Evolutionary conservation across 2,329 filamentous ascomycete genomes (phyloP).

Genomic region (Sclerotinia minor): DNA sequence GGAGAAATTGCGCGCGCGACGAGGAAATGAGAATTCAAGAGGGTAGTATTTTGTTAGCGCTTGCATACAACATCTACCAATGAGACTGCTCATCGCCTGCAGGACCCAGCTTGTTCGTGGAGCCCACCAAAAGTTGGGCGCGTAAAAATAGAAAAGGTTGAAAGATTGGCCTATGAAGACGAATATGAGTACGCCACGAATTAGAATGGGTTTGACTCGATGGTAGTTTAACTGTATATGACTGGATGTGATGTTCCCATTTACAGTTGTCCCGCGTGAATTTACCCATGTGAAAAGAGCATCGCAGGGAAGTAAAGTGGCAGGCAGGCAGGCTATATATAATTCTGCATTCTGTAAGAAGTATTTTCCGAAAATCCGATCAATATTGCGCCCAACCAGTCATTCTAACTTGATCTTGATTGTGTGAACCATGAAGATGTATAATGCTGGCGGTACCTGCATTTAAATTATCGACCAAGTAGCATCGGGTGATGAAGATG

Average conservation of each 20-base stretch:
- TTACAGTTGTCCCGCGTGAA: slow-evolving; percentile 13
- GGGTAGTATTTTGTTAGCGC: slow-evolving; percentile 11
- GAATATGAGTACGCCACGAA: neutral
- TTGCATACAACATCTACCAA: slow-evolving; percentile 23
- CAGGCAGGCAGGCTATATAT: slow-evolving; percentile 7
- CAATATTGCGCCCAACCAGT: neutral
- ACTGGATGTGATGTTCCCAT: slow-evolving; percentile 23
- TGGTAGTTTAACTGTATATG: slow-evolving; percentile 6
- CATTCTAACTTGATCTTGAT: neutral
- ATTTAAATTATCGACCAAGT: neutral
- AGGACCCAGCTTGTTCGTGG: slow-evolving; percentile 17
- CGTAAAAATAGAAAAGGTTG: slow-evolving; percentile 23
- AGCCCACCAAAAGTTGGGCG: slow-evolving; percentile 16
- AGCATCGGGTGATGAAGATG: neutral
- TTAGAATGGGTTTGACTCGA: slow-evolving; percentile 17
- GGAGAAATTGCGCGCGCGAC: slow-evolving; percentile 24
- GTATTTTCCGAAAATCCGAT: neutral
- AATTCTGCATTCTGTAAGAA: slow-evolving; percentile 9
- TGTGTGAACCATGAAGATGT: neutral
- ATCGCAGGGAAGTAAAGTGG: slow-evolving; percentile 1
- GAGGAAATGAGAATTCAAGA: slow-evolving; percentile 4
- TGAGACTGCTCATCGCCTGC: slow-evolving; percentile 11
- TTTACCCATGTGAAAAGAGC: slow-evolving; percentile 5
- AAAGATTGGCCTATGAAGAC: neutral
- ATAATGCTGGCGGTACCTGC: slow-evolving; percentile 11